phyloP scores from a whole-genome alignment of 108 stramenopile species.

The Pseudonitzschia multistriata region DNA sequence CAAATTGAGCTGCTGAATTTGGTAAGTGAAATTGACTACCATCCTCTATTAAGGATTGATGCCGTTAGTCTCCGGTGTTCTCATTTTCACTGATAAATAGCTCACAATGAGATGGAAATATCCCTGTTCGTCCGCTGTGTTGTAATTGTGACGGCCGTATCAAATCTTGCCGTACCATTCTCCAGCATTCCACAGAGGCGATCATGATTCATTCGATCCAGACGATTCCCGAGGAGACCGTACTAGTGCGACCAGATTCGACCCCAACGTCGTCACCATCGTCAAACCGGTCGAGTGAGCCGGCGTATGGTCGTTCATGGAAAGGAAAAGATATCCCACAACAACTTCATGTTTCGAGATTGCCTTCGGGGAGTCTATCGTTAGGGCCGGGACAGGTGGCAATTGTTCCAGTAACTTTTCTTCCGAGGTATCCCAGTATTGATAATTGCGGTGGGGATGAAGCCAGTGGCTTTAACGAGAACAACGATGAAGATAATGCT shows the following conservation, averaged over 20 bases:
- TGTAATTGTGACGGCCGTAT: too few relatives aligned
- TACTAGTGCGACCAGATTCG: constrained; percentile 18
- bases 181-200: constrained; percentile 30
- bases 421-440: constrained; percentile 42
- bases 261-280: constrained; percentile 8
- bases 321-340: constrained; percentile 18
- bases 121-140: background rate
- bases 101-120: background rate
- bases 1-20: constrained; percentile 41
- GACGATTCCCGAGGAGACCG: constrained; percentile 34
- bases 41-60: background rate
- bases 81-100: background rate
- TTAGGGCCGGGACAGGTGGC: constrained; percentile 48
- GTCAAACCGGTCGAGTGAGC: constrained; percentile 1
- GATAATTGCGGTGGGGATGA: constrained; percentile 1
- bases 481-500: constrained; percentile 1
- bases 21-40: constrained; percentile 21
- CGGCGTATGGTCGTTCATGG: constrained; percentile 13
- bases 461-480: background rate
- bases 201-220: constrained; percentile 47
- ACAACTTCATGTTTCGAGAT: constrained; percentile 43
- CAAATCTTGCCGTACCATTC: too few relatives aligned
- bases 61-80: background rate
- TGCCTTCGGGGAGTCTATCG: constrained; percentile 34
- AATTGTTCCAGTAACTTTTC: constrained; percentile 47